A percentile compares a stretch with the other conserved stretches of the same genome.
phyloP scores from a whole-genome alignment of 2,329 filamentous ascomycete species.

The Penicillium janthinellum region DNA sequence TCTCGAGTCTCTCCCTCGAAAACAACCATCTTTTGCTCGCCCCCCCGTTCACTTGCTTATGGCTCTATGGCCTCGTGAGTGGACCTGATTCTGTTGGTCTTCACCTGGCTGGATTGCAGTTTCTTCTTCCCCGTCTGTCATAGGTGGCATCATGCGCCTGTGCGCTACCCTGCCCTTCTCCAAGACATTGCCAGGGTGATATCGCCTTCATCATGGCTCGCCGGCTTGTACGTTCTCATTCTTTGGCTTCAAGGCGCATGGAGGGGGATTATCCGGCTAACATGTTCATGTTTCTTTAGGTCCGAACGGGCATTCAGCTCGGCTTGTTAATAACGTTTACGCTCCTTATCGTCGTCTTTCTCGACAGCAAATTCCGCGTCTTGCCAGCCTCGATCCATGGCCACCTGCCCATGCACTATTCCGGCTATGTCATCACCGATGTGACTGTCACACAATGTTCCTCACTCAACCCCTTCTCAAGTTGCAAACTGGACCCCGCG shows the following conservation, averaged over 20 bases:
- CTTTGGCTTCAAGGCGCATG: not conserved
- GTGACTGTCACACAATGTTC: conserved; percentile 77
- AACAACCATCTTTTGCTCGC: conserved; percentile 14
- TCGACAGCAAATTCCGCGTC: conserved; percentile 86
- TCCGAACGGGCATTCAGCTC: conserved; percentile 74
- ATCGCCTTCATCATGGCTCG: conserved; percentile 43
- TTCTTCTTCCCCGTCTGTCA: conserved; percentile 7
- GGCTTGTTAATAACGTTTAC: conserved; percentile 65
- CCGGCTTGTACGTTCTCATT: conserved; percentile 40
- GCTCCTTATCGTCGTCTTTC: conserved; percentile 72
- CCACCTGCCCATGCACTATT: conserved; percentile 82
- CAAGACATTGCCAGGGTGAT: conserved; percentile 36
- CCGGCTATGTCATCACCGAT: conserved; percentile 83
- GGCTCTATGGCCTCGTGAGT: conserved; percentile 32
- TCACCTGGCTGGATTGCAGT: conserved; percentile 25
- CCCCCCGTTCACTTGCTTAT: conserved; percentile 9
- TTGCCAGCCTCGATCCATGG: conserved; percentile 83
- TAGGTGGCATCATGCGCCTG: conserved; percentile 37
- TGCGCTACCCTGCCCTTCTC: conserved; percentile 27
- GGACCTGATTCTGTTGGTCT: conserved; percentile 32
- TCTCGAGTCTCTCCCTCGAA: conserved; percentile 14
- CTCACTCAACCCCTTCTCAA: conserved; percentile 70
- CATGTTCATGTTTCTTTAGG: conserved; percentile 36
- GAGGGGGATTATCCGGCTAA: not conserved
- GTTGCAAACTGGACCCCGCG: conserved; percentile 70